Evolutionary conservation across 148 eudicot species (phyloP), one percentile per base, ranked within the genome.

Genomic region (Amaranthus palmeri): DNA sequence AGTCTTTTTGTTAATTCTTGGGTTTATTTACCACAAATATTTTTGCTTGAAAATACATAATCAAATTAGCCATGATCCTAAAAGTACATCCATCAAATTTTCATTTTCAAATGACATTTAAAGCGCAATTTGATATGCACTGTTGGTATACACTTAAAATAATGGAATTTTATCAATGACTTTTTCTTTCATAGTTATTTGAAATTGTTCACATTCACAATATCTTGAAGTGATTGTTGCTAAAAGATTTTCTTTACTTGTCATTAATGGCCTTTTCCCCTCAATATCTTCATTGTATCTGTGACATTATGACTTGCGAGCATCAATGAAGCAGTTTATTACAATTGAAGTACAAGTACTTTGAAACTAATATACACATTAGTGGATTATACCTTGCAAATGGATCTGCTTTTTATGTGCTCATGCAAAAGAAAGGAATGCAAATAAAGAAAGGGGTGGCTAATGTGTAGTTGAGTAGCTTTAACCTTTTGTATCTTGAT

Each of bases 401-500:
- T 44, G 46, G 3, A 44, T 45, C 51, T 56, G 15, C 41, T 43
- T 55, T 53, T n/a, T 13, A 15, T 55, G 74, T 60, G 42, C 36
- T 60, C 44, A 11, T 36, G 58, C 42, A 51, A 61, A 7, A 3
- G 5, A 43, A 10, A 48, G n/a, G 64, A 70, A 54, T 57, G 64
- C 47, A 12, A n/a, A 46, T 47, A 13, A 46, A 18, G 18, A 68
- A 51, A 44, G 15, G n/a, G 13, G 48, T 68, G 61, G 51, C 62
- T 56, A 25, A 25, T 25, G 36, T 25, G 36, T 25, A 25, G 47
- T 14, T 55, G 55, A 42, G 51, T 8, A 67, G 65, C 60, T 49
- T 60, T 57, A 74, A 64, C 69, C 17, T 67, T 59, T 58, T 18
- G 15, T 41, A 10, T 61, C 51, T 53, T 54, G 4, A 36, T 54